Conservation (phyloP, 257 asterid genomes). For the Fraxinus americana region DNA sequence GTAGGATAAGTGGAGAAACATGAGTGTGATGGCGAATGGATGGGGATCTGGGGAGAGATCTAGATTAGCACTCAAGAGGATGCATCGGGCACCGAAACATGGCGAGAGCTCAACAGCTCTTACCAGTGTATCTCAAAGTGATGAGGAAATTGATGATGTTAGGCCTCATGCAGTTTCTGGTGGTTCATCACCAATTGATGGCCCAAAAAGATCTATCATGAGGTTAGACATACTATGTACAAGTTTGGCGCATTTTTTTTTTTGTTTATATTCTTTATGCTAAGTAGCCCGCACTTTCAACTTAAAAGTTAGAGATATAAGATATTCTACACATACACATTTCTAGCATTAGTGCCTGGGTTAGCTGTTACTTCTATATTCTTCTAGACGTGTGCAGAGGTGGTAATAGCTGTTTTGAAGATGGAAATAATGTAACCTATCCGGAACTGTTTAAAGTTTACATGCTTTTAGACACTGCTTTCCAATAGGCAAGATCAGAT, state of each 20-base stretch:
- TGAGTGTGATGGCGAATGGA: constrained; percentile 96
- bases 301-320: constrained; percentile 3
- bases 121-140: constrained; percentile 55
- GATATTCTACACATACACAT: not conserved
- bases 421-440: not conserved
- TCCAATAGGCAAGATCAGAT: not conserved
- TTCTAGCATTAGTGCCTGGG: not conserved
- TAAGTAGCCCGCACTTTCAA: constrained; percentile 1
- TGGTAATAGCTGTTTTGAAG: not conserved
- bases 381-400: not conserved
- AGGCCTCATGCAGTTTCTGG: constrained; percentile 61
- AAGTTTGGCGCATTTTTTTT: not conserved
- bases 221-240: constrained; percentile 50
- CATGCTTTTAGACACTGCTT: not conserved
- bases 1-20: constrained; percentile 98
- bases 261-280: not conserved
- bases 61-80: constrained; percentile 70
- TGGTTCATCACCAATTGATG: constrained; percentile 70
- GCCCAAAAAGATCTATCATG: constrained; percentile 78
- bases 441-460: not conserved
- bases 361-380: not conserved
- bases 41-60: constrained; percentile 91
- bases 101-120: constrained; percentile 64
- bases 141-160: constrained; percentile 65
- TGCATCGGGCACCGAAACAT: constrained; percentile 54